phyloP scores from a whole-genome alignment of 2,329 filamentous ascomycete genomes.

The Parasarocladium wereldwijsianum region DNA sequence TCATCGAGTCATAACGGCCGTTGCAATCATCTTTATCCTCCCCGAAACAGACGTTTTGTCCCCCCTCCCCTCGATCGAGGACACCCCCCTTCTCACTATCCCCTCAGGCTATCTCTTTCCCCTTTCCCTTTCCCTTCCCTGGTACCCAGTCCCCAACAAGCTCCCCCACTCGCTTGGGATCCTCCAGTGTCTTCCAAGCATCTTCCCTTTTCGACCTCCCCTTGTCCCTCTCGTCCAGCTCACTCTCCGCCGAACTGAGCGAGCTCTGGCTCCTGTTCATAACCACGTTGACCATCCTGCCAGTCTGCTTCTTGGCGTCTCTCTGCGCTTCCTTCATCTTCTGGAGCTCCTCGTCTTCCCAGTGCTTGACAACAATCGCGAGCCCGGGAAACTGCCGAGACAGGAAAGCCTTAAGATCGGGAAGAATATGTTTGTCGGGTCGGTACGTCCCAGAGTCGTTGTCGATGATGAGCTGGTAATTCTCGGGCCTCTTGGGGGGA shows the following conservation, averaged over 20 bases:
- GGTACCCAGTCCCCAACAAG: no score
- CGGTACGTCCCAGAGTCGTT: constrained; percentile 92
- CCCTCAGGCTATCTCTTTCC: no score
- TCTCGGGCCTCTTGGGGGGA: constrained; percentile 31
- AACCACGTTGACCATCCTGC: constrained; percentile 35
- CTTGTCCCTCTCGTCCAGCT: constrained; percentile 31
- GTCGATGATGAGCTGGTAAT: constrained; percentile 83
- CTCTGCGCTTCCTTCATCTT: constrained; percentile 65
- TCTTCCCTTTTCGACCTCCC: constrained; percentile 7
- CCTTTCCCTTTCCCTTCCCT: no score
- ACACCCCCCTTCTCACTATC: no score
- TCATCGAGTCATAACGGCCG: no score
- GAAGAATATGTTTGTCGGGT: constrained; percentile 64
- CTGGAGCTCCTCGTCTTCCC: constrained; percentile 59
- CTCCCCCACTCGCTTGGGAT: no score
- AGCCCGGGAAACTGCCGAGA: constrained; percentile 62
- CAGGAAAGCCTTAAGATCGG: constrained; percentile 56
- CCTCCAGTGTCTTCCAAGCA: no score
- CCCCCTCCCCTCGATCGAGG: no score
- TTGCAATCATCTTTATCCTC: no score
- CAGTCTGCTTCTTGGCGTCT: constrained; percentile 54
- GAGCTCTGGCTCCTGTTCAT: constrained; percentile 39
- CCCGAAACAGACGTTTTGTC: no score
- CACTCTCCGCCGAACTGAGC: constrained; percentile 37
- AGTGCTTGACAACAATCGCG: constrained; percentile 59